Evolutionary conservation across 371 early-diverging fungal genomes (phyloP).

Genomic region (Apophysomyces sp.): DNA sequence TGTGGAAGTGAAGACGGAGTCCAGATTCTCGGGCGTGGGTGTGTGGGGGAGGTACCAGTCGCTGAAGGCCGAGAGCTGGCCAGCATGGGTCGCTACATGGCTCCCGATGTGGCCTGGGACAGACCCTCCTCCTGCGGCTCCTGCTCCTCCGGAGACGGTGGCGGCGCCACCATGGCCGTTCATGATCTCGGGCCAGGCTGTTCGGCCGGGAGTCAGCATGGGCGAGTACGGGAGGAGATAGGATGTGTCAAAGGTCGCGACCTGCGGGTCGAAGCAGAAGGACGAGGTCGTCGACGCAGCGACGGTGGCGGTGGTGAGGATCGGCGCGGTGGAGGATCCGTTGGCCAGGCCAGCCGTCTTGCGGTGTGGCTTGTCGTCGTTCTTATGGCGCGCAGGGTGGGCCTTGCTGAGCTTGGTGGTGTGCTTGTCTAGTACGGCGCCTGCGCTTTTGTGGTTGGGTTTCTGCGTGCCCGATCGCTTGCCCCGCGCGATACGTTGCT

Average conservation of each 20-base stretch:
- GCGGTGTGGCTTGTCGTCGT: background rate
- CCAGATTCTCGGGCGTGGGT: background rate
- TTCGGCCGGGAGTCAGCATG: background rate
- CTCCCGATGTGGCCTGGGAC: background rate
- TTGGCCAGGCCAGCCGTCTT: background rate
- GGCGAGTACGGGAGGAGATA: background rate
- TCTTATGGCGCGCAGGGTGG: background rate
- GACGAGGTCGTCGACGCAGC: background rate
- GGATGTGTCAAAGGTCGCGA: background rate
- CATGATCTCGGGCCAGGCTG: background rate
- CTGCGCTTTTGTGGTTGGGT: slow-evolving; percentile 3
- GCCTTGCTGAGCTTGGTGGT: background rate
- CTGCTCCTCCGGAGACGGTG: background rate
- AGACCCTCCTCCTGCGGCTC: no score
- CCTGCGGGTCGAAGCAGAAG: background rate
- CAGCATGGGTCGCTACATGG: background rate
- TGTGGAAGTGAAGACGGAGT: background rate
- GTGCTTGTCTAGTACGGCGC: background rate
- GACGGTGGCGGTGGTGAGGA: background rate
- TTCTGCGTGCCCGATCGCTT: slow-evolving; percentile 15
- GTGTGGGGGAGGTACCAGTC: slow-evolving; percentile 11
- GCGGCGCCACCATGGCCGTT: background rate
- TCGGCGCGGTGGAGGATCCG: background rate
- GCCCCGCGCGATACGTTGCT: slow-evolving; percentile 36
- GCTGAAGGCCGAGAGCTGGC: background rate